These are phyloP conservation scores for Corinectria fuckeliana DNA, from an alignment of 2,329 filamentous ascomycete genomes.

Conservation along the genomic window DNA sequence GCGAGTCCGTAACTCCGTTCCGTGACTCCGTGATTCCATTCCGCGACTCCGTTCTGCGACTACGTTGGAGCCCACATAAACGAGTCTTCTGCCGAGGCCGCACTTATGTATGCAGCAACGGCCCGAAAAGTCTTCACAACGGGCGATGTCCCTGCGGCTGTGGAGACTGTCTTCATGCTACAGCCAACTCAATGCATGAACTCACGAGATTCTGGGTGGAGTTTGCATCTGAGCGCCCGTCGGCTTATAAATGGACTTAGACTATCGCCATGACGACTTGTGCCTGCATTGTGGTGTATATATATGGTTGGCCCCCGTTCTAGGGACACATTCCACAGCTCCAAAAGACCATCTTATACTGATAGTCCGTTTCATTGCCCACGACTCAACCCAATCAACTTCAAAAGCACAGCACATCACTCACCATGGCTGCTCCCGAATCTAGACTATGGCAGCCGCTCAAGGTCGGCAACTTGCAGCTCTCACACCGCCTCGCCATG, in stretches of 20 bases:
- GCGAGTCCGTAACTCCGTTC: background rate
- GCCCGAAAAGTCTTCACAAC: background rate
- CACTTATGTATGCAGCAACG: background rate
- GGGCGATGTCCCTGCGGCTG: background rate
- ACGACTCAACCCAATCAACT: background rate
- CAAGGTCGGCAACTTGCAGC: constrained; percentile 45
- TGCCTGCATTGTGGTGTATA: background rate
- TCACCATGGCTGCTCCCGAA: constrained; percentile 21
- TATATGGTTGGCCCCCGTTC: background rate
- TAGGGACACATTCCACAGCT: background rate
- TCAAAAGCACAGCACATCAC: background rate
- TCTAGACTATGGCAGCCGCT: constrained; percentile 45
- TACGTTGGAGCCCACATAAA: background rate
- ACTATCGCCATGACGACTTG: background rate
- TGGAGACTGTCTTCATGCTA: background rate
- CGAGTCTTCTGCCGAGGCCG: background rate
- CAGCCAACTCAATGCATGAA: background rate
- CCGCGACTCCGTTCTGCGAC: background rate
- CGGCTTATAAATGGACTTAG: background rate
- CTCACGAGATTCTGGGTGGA: background rate
- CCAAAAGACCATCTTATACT: background rate
- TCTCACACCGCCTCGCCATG: constrained; percentile 57
- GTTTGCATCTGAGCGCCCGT: background rate
- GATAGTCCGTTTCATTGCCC: background rate
- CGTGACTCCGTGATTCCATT: background rate